phyloP scores from a whole-genome alignment of 2,329 filamentous ascomycete species.

The Juglanconis sp. region DNA sequence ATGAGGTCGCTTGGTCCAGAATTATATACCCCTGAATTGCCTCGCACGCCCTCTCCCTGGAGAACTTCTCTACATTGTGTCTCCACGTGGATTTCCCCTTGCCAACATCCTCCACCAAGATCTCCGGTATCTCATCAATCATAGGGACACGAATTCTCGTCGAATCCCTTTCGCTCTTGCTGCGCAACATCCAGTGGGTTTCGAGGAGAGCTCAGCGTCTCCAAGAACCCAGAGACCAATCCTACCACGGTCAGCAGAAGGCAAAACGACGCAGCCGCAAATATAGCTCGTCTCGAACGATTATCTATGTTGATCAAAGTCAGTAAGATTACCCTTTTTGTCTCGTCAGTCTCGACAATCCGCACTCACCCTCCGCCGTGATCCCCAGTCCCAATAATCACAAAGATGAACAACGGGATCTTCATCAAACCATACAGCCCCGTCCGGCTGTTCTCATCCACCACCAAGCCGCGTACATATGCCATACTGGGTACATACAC shows the following conservation, averaged over 20 bases:
- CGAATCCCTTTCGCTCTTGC: background rate
- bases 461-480: conserved; percentile 28
- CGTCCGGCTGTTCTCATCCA: conserved; percentile 27
- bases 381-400: conserved; percentile 18
- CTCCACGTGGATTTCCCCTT: background rate
- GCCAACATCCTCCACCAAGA: background rate
- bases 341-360: background rate
- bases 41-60: background rate
- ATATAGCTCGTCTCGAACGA: conserved; percentile 8
- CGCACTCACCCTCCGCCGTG: conserved; percentile 16
- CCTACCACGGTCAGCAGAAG: conserved; percentile 7
- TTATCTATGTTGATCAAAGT: conserved; percentile 1
- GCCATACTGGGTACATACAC: conserved; percentile 32
- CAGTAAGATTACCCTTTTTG: background rate
- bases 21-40: conserved; percentile 1
- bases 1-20: background rate
- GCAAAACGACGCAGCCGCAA: conserved; percentile 11
- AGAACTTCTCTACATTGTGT: background rate
- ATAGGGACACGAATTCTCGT: background rate
- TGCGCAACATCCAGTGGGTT: background rate
- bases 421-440: conserved; percentile 27
- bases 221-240: conserved; percentile 8
- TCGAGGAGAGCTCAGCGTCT: background rate
- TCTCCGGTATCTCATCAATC: background rate
- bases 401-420: conserved; percentile 21